These are phyloP conservation scores for Symbiodinium natans DNA, from an alignment of 73 alveolate species.

Conservation along the genomic window DNA sequence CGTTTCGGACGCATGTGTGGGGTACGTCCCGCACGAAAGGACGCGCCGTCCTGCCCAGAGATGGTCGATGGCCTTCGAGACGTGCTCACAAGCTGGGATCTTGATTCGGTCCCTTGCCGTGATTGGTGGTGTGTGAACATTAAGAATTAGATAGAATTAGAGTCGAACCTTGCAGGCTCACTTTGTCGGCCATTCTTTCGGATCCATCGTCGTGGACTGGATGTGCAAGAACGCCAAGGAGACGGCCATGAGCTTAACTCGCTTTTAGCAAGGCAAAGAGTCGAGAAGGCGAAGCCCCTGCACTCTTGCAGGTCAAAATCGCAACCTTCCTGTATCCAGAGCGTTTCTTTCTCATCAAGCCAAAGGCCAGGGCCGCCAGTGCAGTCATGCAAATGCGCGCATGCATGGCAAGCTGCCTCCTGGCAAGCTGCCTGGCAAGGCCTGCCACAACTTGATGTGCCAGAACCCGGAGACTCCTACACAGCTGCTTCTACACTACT, in stretches of 20 bases:
- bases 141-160: not conserved
- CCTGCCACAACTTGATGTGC: slow-evolving; percentile 91
- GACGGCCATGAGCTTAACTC: not conserved
- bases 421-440: not conserved
- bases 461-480: slow-evolving; percentile 67
- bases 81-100: slow-evolving; percentile 84
- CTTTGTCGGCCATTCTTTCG: slow-evolving; percentile 90
- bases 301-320: not conserved
- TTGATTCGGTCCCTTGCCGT: slow-evolving; percentile 15
- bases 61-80: slow-evolving; percentile 92
- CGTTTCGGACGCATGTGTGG: no score
- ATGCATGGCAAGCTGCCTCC: not conserved
- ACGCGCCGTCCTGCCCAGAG: slow-evolving; percentile 70
- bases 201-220: slow-evolving; percentile 92
- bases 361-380: slow-evolving; percentile 22
- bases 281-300: not conserved
- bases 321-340: slow-evolving; percentile 90
- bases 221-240: slow-evolving; percentile 72
- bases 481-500: slow-evolving; percentile 87
- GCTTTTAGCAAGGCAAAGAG: not conserved
- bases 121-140: no score
- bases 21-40: no score
- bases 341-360: slow-evolving; percentile 82
- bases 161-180: slow-evolving; percentile 6
- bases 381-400: not conserved